Base-by-base conservation (phyloP, 164 flowering plant genomes). In the Houttuynia cordata region DNA sequence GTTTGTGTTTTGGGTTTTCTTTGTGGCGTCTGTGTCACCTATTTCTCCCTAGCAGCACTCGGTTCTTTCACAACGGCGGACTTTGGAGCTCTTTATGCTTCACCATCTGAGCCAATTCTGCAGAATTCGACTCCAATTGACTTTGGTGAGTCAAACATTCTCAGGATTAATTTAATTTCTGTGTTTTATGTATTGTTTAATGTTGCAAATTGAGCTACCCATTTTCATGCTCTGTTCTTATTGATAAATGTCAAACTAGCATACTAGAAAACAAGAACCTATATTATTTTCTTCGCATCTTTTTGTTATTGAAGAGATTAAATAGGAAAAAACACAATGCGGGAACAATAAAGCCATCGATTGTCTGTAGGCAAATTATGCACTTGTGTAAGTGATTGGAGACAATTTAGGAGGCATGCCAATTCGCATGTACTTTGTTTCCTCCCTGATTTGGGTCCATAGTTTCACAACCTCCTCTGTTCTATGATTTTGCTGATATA, bases 1-100 rank as follows among this genome's bases (percentile, higher is more conserved):
- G 74, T 87, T 40, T 88, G 94, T 74, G 97, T 84, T 25, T 72
- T 80, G 70, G 95, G 97, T 57, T 90, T 93, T 62, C 76, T 93
- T 6, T 79, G 78, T 78, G 99, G 97, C 40, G 83, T 83, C 25
- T 90, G 96, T 67, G 70, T 93, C 39, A 78, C 96, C 22, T 80
- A 83, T 72, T 62, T 86, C 68, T 83, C 80, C 56, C 71, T 83
- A 18, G 90, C 90, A 70, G 75, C 75, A 60, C 75, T 85, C 23
- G 81, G 87, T 63, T 80, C 88, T 24, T 69, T 76, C 19, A 83
- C 76, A 22, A 63, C 66, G 42, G 59, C 80, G 64, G 74, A 65
- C 41, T 61, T 83, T 64, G 76, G 69, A 20, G 23, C 75, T 62
- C 59, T 85, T 4, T 64, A 75, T 68, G 67, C 79, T 2, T 12